Evolutionary conservation across 176 grass and related monocot species (phyloP).

Genomic region (Themeda triandra): DNA sequence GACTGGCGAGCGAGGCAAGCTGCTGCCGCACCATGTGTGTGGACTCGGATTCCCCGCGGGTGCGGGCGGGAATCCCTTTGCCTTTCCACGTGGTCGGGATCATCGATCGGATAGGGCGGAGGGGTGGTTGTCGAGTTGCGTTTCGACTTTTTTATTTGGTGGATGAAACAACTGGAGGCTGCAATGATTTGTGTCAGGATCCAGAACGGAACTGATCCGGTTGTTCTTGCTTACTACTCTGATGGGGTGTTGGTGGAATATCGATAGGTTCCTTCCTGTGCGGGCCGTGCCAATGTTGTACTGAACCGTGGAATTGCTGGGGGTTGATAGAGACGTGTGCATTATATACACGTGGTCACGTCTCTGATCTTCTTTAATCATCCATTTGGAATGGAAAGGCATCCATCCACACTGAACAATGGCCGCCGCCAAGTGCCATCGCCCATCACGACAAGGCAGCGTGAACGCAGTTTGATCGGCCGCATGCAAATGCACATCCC

Average conservation of each 20-base stretch:
- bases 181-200: not conserved
- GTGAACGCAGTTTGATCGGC: not conserved
- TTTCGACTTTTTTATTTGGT: not conserved
- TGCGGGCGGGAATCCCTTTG: constrained; percentile 4
- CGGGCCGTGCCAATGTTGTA: no score
- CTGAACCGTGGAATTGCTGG: not conserved
- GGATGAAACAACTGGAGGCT: not conserved
- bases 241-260: not conserved
- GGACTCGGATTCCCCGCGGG: not conserved
- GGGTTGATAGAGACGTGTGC: not conserved
- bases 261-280: not conserved
- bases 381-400: not conserved
- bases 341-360: not conserved
- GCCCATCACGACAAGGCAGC: not conserved
- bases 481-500: no score
- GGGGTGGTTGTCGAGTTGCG: not conserved
- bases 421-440: not conserved
- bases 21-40: not conserved
- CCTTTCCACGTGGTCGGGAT: constrained; percentile 9
- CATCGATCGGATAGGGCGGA: not conserved
- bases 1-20: no score
- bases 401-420: not conserved
- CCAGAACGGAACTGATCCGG: not conserved
- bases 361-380: no score
- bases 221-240: not conserved